Base-by-base conservation (phyloP, 1,284 basidiomycete species). In the Limonomyces culmigenus region DNA sequence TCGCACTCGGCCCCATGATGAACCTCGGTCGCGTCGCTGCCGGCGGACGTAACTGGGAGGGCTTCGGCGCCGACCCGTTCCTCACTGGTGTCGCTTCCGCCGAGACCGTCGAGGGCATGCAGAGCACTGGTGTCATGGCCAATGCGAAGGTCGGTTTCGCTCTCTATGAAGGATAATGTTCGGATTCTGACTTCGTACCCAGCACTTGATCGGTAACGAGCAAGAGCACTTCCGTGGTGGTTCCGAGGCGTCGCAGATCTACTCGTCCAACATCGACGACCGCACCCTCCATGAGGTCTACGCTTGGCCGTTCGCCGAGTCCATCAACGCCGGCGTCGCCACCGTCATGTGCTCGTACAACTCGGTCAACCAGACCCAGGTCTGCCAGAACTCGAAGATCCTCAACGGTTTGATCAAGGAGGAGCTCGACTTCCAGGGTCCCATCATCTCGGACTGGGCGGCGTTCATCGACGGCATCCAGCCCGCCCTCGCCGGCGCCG, bases 1-100 rank as follows among this genome's bases (percentile, higher is more conserved):
- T 71, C 16, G 59, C 56, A 29, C 54, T 73, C 2, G 75, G 79
- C 5, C 73, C 77, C 2, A 61, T 66, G 36, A 54, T 71, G 56
- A 70, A 73, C 46, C 61, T 73, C 39, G 70, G 68, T 41, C 40
- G 42, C 21, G 37, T 47, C 19, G 42, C 45, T 4, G 44, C 65
- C 43, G 65, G 56, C 8, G 83, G 84, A 2, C 65, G 83, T 20
- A 77, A 67, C 49, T 87, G 76, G 74, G 81, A 76, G 50, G 68
- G 72, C 19, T 76, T 74, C 42, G 67, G 74, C 36, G 65, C 63
- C 3, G 33, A 58, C 42, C 63, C 65, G 2, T 68, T 63, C 45
- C 53, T 70, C 8, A 43, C 52, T 43, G 59, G 61, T 16, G 56
- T 58, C 38, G 59, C 55, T 0, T 55, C 62, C 0, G 56, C 53